Base-by-base conservation (phyloP, 2,329 filamentous ascomycete genomes). In the Phoma herbarum region DNA sequence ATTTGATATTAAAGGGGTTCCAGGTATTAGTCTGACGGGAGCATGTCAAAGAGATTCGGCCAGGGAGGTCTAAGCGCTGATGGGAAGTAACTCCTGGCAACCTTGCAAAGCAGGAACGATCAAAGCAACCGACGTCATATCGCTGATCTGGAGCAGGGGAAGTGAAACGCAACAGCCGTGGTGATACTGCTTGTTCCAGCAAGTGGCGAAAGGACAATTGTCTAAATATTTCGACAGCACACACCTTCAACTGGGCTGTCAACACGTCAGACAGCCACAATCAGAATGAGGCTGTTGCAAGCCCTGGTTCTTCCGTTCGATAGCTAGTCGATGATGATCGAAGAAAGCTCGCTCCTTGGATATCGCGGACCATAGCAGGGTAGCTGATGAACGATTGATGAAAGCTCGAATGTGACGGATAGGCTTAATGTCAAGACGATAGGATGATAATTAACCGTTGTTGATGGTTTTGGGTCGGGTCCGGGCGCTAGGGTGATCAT, bases 61-160 rank as follows among this genome's bases (percentile, higher is more conserved):
- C 6, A 44, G 5, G 5, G n/a, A 25, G 37, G 39, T 49, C 52
- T 56, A 23, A 56, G 45, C 37, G 52, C 29, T n/a, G 37, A 48
- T 44, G 4, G 48, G 31, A 57, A 31, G 31, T 23, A 55, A 14
- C 46, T 43, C 41, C 39, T 35, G 45, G 18, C 53, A 50, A 22
- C 25, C 22, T 41, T 51, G 39, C 37, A 45, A 60, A 39, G 53
- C 45, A 49, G 41, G 39, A 54, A 46, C 41, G 33, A 50, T 48
- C 42, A 62, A 53, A 51, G 35, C 48, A n/a, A 41, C 14, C 45
- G 59, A 62, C 59, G 57, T 64, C 62, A 62, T 64, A 50, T 26
- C 48, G 55, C 37, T 44, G 49, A 63, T 62, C 59, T 20, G 23
- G 14, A 48, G 29, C 22, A 49, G 37, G 35, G 16, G 45, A 12